These are phyloP conservation scores for Psilocybe cyanescens DNA, from an alignment of 768 basidiomycete genomes.

Conservation along the genomic window DNA sequence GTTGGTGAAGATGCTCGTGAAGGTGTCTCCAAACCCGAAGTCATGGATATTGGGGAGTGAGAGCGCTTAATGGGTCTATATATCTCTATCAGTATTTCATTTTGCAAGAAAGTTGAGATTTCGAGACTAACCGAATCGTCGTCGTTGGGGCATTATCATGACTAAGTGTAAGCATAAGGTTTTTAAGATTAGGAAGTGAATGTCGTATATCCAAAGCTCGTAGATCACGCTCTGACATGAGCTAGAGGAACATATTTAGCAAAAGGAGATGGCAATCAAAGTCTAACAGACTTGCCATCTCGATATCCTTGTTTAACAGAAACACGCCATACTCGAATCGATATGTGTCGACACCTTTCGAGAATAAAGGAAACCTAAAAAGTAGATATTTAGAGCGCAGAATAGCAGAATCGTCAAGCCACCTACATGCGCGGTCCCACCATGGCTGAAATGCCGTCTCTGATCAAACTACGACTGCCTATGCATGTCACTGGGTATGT, in stretches of 20 bases:
- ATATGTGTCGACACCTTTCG: slow-evolving; percentile 94
- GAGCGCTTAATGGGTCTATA: slow-evolving; percentile 19
- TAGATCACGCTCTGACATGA: slow-evolving; percentile 90
- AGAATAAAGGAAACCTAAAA: slow-evolving; percentile 90
- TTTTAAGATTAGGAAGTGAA: slow-evolving; percentile 96
- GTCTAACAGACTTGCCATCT: slow-evolving; percentile 63
- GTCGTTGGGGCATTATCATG: slow-evolving; percentile 59
- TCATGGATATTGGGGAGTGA: slow-evolving; percentile 31
- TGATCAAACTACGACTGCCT: slow-evolving; percentile 89
- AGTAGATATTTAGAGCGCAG: too few species aligned
- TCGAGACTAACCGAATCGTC: slow-evolving; percentile 45
- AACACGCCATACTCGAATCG: slow-evolving; percentile 98
- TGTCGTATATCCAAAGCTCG: slow-evolving; percentile 93
- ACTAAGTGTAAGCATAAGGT: slow-evolving; percentile 84
- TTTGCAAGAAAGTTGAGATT: slow-evolving; percentile 6
- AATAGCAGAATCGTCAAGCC: slow-evolving; percentile 1
- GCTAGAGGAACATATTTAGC: slow-evolving; percentile 45
- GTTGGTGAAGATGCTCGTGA: slow-evolving; percentile 23
- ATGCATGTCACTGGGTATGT: slow-evolving; percentile 91
- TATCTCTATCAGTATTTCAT: neutral
- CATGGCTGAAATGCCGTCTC: slow-evolving; percentile 94
- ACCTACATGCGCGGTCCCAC: slow-evolving; percentile 92
- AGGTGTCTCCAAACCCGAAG: slow-evolving; percentile 27
- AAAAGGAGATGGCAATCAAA: slow-evolving; percentile 4
- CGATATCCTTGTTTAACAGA: slow-evolving; percentile 95